phyloP scores from a whole-genome alignment of 352 stramenopile species.

The Pythium insidiosum region DNA sequence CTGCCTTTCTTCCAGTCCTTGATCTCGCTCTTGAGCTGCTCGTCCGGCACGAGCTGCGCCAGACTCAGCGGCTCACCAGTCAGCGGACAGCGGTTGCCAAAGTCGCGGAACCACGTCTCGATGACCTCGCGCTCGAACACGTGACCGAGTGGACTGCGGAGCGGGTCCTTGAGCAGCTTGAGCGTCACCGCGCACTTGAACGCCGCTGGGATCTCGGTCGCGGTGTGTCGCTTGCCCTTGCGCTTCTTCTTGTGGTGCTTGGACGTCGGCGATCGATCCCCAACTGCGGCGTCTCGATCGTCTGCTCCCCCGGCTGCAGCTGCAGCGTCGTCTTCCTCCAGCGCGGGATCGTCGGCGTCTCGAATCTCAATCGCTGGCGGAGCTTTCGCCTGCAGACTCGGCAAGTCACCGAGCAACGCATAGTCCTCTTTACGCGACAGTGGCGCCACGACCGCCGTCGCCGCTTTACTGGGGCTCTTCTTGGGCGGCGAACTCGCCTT shows the following conservation, averaged over 20 bases:
- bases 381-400: slow-evolving; percentile 27
- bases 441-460: slow-evolving; percentile 2
- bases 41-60: slow-evolving; percentile 37
- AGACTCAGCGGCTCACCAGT: slow-evolving; percentile 59
- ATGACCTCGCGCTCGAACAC: slow-evolving; percentile 73
- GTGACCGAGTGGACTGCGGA: slow-evolving; percentile 70
- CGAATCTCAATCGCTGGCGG: slow-evolving; percentile 46
- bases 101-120: slow-evolving; percentile 76
- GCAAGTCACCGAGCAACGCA: slow-evolving; percentile 64
- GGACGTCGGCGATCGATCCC: slow-evolving; percentile 9
- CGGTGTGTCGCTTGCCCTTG: slow-evolving; percentile 24
- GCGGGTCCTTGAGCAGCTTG: slow-evolving; percentile 56
- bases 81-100: slow-evolving; percentile 72
- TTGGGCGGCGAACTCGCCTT: slow-evolving; percentile 14
- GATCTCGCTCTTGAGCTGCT: slow-evolving; percentile 50
- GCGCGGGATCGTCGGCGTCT: slow-evolving; percentile 23
- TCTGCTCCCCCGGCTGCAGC: too few relatives aligned
- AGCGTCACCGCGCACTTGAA: slow-evolving; percentile 74
- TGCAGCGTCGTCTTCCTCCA: slow-evolving; percentile 21
- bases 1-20: slow-evolving; percentile 50
- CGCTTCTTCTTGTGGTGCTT: slow-evolving; percentile 29
- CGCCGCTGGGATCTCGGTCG: slow-evolving; percentile 28
- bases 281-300: slow-evolving; percentile 22
- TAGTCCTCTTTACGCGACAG: slow-evolving; percentile 80
- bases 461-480: slow-evolving; percentile 25